Base-by-base conservation (phyloP, 345 rosid genomes). In the Dovyalis caffra region DNA sequence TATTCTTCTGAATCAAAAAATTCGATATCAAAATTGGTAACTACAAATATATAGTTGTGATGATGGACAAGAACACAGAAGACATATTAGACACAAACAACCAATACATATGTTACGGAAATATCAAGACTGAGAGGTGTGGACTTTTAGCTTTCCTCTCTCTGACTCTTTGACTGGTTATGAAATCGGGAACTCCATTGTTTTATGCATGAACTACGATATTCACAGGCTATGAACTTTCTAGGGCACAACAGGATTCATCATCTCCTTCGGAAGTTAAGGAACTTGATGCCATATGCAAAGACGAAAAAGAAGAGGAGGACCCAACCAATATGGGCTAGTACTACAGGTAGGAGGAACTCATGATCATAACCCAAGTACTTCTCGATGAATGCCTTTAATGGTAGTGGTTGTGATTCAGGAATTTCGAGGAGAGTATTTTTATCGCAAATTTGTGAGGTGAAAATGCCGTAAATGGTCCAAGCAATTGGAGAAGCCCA, bases 211-310 rank as follows among this genome's bases (percentile, higher is more conserved):
- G 18, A 43, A 43, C 47, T 43, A 43, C 14, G 47, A 12, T 2
- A 3, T 43, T 43, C n/a, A 10, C 47, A 11, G 47, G 12, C 47
- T 43, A n/a, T n/a, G 47, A 43, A 43, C 18, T 5, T 43, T 1
- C 38, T 35, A 35, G 38, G 6, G 38, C 38, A 0, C 38, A 35
- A 35, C 38, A 9, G 8, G 6, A 35, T 35, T 49, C 20, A 83
- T 78, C 88, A 83, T 78, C 88, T 81, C 37, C 79, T 83, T 26
- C 81, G 88, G 80, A 80, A 83, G 76, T 85, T 85, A 28, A 83
- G 51, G 83, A 76, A 85, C 80, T 76, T 85, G 78, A 85, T 85
- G 45, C 85, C 80, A 31, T 74, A 81, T n/a, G 86, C 81, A 56
- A 85, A 85, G 37, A 83, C 78, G 68, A 85, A 78, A 49, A 83